Conservation (phyloP, 2,329 filamentous ascomycete genomes). For the Grosmannia penicillata region DNA sequence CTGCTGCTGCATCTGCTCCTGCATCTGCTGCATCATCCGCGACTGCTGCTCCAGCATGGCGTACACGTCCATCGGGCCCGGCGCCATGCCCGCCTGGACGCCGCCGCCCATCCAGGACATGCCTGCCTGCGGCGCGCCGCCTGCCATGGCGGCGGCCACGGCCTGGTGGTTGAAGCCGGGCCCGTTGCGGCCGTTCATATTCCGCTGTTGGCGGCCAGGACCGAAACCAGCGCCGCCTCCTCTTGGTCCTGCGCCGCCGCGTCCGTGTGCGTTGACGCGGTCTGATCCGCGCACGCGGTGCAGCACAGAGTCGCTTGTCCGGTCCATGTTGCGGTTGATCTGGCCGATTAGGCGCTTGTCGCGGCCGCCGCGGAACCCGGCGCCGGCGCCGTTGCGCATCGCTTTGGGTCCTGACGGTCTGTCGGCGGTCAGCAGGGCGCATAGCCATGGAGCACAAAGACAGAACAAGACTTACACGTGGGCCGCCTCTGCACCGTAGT, state of each 20-base stretch:
- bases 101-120: conserved; percentile 33
- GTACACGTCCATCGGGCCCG: conserved; percentile 42
- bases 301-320: conserved; percentile 57
- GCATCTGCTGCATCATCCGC: conserved; percentile 67
- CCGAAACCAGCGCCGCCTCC: conserved; percentile 26
- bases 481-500: conserved; percentile 27
- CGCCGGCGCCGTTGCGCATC: conserved; percentile 62
- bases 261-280: conserved; percentile 64
- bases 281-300: conserved; percentile 69
- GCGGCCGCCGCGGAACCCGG: conserved; percentile 37
- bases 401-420: conserved; percentile 91
- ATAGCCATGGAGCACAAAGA: not conserved
- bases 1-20: conserved; percentile 39
- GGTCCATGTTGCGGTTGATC: conserved; percentile 69
- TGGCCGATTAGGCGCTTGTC: conserved; percentile 78
- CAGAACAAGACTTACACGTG: conserved; percentile 36
- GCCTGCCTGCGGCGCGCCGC: conserved; percentile 14
- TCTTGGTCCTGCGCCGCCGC: conserved; percentile 58
- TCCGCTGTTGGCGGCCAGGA: conserved; percentile 19
- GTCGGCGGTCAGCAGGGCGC: conserved; percentile 24
- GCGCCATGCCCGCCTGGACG: conserved; percentile 14
- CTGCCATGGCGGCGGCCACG: conserved; percentile 24
- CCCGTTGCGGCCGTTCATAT: conserved; percentile 32
- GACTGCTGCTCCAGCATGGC: conserved; percentile 81
- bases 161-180: conserved; percentile 35